Percentiles rank a stretch among this genome's conserved stretches.
phyloP scores from a whole-genome alignment of 2,329 filamentous ascomycete species.

The Sporothrix mexicana region DNA sequence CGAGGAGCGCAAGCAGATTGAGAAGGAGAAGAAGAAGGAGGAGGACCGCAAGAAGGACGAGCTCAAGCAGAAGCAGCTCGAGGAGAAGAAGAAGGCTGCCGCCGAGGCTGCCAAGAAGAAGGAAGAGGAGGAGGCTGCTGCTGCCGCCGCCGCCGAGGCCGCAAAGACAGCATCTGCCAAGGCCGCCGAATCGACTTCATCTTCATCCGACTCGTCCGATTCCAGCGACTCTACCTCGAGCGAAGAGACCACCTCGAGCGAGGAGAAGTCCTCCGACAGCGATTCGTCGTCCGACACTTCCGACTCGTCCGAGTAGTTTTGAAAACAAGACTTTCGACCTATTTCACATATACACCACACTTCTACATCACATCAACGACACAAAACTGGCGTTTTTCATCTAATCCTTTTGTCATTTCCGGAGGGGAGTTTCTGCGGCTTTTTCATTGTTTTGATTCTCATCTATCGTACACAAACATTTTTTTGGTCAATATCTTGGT shows the following conservation, averaged over 20 bases:
- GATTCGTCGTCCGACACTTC: constrained; percentile 12
- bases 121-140: constrained; percentile 5
- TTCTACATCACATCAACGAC: not conserved
- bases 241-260: not conserved
- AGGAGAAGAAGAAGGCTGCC: constrained; percentile 33
- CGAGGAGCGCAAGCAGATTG: constrained; percentile 28
- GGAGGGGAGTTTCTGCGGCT: constrained; percentile 4
- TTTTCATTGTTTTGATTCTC: not conserved
- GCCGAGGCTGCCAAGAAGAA: constrained; percentile 28
- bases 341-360: not conserved
- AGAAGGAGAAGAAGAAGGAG: constrained; percentile 33
- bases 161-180: not conserved
- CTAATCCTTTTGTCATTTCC: not conserved
- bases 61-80: constrained; percentile 27
- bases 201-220: not conserved
- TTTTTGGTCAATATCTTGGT: not conserved
- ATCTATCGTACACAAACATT: not conserved
- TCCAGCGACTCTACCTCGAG: constrained; percentile 9
- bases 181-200: not conserved
- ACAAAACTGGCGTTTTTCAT: constrained; percentile 27
- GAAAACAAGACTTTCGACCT: not conserved
- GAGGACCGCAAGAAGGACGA: constrained; percentile 32
- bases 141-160: constrained; percentile 1
- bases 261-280: not conserved
- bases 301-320: constrained; percentile 10